Percentiles rank a stretch among this genome's conserved stretches.
Conservation (phyloP, 306 rosid genomes). For the Cicer chorassanicum region DNA sequence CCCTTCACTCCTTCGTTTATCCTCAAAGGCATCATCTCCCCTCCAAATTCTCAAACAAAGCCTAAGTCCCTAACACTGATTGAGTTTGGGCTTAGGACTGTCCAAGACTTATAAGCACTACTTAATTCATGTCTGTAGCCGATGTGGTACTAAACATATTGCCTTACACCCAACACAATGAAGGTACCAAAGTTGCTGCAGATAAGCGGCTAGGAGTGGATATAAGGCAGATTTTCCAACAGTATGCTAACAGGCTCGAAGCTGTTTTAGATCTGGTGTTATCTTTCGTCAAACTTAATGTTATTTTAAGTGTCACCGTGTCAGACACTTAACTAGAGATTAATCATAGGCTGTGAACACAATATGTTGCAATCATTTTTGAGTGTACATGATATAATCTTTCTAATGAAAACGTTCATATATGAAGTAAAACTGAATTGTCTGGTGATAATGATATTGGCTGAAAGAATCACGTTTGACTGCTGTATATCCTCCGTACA, state of each 20-base stretch:
- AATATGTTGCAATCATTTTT: constrained; percentile 28
- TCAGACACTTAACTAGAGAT: neutral
- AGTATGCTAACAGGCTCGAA: constrained; percentile 5
- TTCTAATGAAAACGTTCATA: constrained; percentile 26
- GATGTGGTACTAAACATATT: neutral
- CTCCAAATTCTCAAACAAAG: too few relatives aligned
- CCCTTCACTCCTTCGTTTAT: too few relatives aligned
- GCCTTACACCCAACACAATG: neutral
- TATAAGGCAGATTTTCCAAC: neutral
- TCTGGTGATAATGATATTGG: constrained; percentile 17
- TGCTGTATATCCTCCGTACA: neutral
- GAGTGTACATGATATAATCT: constrained; percentile 8
- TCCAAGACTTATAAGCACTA: neutral
- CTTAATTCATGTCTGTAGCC: neutral
- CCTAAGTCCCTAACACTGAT: too few relatives aligned
- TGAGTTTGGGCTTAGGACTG: neutral
- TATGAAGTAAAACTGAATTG: constrained; percentile 20
- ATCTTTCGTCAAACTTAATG: constrained; percentile 10
- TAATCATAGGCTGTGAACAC: constrained; percentile 8
- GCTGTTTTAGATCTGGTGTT: neutral
- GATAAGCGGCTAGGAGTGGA: neutral
- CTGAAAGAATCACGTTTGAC: constrained; percentile 22
- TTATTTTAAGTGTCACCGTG: constrained; percentile 1
- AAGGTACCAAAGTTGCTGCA: neutral
- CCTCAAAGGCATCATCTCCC: too few relatives aligned